phyloP scores from a whole-genome alignment of 176 grass and related monocot genomes.

The Paspalum vaginatum region DNA sequence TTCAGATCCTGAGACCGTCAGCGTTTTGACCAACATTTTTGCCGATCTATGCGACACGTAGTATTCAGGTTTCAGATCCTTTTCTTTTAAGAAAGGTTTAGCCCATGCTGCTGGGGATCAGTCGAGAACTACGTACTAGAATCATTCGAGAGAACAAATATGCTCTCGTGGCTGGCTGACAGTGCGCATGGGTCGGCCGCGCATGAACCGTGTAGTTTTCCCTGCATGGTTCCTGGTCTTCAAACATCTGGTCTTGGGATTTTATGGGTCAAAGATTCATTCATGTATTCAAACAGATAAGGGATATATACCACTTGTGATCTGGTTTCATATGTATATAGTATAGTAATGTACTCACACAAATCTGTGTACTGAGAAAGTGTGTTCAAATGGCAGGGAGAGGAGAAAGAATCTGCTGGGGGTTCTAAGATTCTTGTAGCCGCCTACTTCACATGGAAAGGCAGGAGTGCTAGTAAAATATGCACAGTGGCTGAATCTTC shows the following conservation, averaged over 20 bases:
- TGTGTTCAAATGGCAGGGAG: background rate
- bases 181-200: constrained; percentile 41
- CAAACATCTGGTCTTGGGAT: constrained; percentile 26
- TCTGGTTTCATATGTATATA: constrained; percentile 27
- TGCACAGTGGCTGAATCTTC: constrained; percentile 4
- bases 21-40: background rate
- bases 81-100: constrained; percentile 5
- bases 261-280: constrained; percentile 35
- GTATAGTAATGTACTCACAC: background rate
- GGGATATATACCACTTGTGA: constrained; percentile 16
- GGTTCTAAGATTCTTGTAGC: constrained; percentile 39
- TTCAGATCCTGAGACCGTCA: constrained; percentile 35
- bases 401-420: constrained; percentile 20
- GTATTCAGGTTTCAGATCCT: constrained; percentile 23
- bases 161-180: constrained; percentile 21
- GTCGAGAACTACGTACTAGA: background rate
- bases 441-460: constrained; percentile 44
- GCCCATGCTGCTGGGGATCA: constrained; percentile 28
- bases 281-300: constrained; percentile 2
- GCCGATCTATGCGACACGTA: constrained; percentile 29
- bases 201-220: constrained; percentile 8
- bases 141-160: constrained; percentile 17
- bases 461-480: background rate
- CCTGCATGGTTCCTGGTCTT: constrained; percentile 32
- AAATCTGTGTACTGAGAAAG: constrained; percentile 31